phyloP scores from a whole-genome alignment of 2,329 filamentous ascomycete genomes.

The Boeremia lycopersici region DNA sequence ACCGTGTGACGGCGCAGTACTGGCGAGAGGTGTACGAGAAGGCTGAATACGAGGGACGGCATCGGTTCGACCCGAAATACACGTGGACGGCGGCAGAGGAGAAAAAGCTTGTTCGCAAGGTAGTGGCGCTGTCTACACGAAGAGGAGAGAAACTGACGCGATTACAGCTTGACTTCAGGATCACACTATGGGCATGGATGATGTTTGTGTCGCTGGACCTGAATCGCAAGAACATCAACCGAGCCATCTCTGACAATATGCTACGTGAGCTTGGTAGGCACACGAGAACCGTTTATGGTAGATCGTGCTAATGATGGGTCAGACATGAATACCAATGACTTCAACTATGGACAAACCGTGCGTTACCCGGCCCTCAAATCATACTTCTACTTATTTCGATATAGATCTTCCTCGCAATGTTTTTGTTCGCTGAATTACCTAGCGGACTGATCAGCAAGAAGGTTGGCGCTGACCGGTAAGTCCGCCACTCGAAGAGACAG shows the following conservation, averaged over 20 bases:
- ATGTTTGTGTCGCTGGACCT: conserved; percentile 58
- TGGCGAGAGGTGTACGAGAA: conserved; percentile 36
- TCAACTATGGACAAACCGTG: conserved; percentile 49
- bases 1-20: conserved; percentile 31
- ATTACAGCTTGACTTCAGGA: conserved; percentile 33
- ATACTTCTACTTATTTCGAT: conserved; percentile 1
- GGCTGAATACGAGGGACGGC: conserved; percentile 44
- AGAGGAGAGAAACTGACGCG: neutral
- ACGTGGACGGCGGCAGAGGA: conserved; percentile 56
- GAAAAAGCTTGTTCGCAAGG: conserved; percentile 53
- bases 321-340: conserved; percentile 42
- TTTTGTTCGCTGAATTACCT: conserved; percentile 57
- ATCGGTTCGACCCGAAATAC: conserved; percentile 57
- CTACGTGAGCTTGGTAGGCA: conserved; percentile 37
- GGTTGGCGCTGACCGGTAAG: conserved; percentile 52
- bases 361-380: neutral
- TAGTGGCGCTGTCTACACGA: conserved; percentile 17
- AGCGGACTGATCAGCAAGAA: conserved; percentile 59
- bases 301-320: neutral
- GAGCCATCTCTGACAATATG: conserved; percentile 46
- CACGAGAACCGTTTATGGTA: neutral
- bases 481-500: too few species aligned
- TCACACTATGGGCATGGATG: conserved; percentile 49
- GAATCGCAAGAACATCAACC: conserved; percentile 56
- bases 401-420: conserved; percentile 46